These are phyloP conservation scores for Yamadazyma phyllophila DNA, from an alignment of 805 yeast species.

Conservation along the genomic window DNA sequence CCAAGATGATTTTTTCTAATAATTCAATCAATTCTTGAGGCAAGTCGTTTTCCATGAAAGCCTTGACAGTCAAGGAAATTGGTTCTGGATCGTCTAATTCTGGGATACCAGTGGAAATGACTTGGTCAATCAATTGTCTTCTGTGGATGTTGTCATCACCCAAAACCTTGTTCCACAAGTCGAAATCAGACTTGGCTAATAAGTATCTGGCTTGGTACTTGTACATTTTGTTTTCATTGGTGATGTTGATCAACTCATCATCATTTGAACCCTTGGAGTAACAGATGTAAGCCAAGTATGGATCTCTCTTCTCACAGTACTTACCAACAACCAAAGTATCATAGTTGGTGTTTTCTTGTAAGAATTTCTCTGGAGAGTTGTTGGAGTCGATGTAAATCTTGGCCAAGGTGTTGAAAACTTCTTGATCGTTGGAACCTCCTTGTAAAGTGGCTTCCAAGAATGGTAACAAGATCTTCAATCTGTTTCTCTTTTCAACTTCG, in stretches of 20 bases:
- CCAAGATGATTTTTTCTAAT: slow-evolving; percentile 91
- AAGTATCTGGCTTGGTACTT: slow-evolving; percentile 98
- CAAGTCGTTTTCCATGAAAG: slow-evolving; percentile 92
- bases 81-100: slow-evolving; percentile 92
- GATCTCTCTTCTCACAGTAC: slow-evolving; percentile 99
- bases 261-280: slow-evolving; percentile 95
- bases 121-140: slow-evolving; percentile 89
- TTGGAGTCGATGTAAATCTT: slow-evolving; percentile 97
- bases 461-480: slow-evolving; percentile 87
- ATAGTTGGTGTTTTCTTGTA: slow-evolving; percentile 85
- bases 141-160: slow-evolving; percentile 76
- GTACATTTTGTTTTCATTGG: slow-evolving; percentile 97
- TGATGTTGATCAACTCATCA: slow-evolving; percentile 82
- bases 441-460: slow-evolving; percentile 86
- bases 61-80: slow-evolving; percentile 87
- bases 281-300: slow-evolving; percentile 95
- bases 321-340: slow-evolving; percentile 95
- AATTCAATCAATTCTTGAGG: slow-evolving; percentile 92
- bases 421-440: slow-evolving; percentile 84
- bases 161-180: slow-evolving; percentile 80
- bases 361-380: slow-evolving; percentile 95
- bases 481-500: slow-evolving; percentile 95
- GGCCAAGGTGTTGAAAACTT: slow-evolving; percentile 91
- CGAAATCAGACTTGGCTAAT: slow-evolving; percentile 80
- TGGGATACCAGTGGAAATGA: slow-evolving; percentile 94